Evolutionary conservation across 306 rosid species (phyloP).

Genomic region (Macrotyloma uniflorum): DNA sequence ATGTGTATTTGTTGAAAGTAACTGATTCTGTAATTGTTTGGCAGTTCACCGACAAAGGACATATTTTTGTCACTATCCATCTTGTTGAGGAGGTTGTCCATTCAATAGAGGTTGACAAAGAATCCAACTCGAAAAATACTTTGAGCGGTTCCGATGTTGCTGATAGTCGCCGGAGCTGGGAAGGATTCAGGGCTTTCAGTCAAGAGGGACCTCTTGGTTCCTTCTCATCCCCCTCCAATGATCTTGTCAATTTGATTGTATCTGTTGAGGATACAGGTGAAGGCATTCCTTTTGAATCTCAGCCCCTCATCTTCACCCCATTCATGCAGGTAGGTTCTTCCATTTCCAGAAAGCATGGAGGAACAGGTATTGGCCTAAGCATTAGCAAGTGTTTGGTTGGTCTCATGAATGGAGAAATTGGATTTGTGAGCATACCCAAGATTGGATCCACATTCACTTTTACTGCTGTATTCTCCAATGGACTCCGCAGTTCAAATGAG

Average conservation of each 20-base stretch:
- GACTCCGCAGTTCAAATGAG: conserved; percentile 52
- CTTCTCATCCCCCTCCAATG: conserved; percentile 58
- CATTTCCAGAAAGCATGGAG: conserved; percentile 87
- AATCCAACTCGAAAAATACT: conserved; percentile 64
- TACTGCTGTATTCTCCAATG: conserved; percentile 75
- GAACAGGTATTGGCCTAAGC: conserved; percentile 97
- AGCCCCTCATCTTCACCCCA: conserved; percentile 80
- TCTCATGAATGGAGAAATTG: conserved; percentile 97
- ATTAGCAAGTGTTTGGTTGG: conserved; percentile 97
- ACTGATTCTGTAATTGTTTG: conserved; percentile 42
- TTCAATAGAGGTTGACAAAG: conserved; percentile 72
- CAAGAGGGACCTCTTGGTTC: conserved; percentile 63
- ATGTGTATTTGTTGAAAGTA: neutral
- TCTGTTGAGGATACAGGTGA: conserved; percentile 99
- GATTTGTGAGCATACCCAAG: conserved; percentile 82
- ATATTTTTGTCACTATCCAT: conserved; percentile 88
- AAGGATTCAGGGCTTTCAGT: conserved; percentile 58
- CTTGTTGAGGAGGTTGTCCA: conserved; percentile 79
- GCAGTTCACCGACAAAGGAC: conserved; percentile 98
- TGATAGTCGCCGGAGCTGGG: conserved; percentile 74
- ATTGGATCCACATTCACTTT: conserved; percentile 92
- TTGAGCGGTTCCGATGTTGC: conserved; percentile 87
- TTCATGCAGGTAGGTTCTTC: conserved; percentile 97
- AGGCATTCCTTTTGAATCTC: conserved; percentile 85
- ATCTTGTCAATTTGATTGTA: conserved; percentile 71